These are phyloP conservation scores for Leccinum ponderosum DNA, from an alignment of 1,284 basidiomycete species.

Conservation along the genomic window DNA sequence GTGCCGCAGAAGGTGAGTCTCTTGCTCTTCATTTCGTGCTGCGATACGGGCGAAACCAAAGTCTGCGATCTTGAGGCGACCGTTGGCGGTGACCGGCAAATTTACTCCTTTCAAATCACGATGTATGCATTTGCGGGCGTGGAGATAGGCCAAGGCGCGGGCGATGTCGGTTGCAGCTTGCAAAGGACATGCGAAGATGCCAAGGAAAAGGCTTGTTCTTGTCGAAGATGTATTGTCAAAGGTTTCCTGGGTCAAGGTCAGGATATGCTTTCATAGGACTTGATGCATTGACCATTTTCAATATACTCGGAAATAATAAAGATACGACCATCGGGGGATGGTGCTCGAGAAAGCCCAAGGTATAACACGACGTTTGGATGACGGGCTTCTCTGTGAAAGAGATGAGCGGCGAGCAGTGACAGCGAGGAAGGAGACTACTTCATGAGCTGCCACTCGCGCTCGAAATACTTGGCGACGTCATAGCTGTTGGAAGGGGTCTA, in stretches of 20 bases:
- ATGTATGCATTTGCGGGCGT: conserved; percentile 87
- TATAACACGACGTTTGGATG: conserved; percentile 95
- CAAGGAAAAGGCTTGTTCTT: conserved; percentile 82
- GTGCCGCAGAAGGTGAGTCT: conserved; percentile 96
- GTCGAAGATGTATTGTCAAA: conserved; percentile 85
- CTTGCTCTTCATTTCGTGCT: conserved; percentile 85
- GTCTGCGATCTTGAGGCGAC: conserved; percentile 94
- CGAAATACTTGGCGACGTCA: conserved; percentile 96
- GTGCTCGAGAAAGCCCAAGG: conserved; percentile 89
- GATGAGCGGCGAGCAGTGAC: conserved; percentile 6
- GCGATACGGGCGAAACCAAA: conserved; percentile 96
- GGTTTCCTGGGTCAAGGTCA: conserved; percentile 53
- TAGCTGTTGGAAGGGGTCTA: conserved; percentile 75
- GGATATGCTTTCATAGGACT: not conserved
- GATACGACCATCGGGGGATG: conserved; percentile 78
- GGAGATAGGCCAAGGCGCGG: conserved; percentile 94
- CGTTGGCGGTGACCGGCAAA: conserved; percentile 90
- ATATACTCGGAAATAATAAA: conserved; percentile 92
- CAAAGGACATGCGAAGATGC: conserved; percentile 90
- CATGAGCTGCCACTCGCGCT: conserved; percentile 96
- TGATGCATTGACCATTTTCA: conserved; percentile 55
- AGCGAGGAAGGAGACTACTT: conserved; percentile 45
- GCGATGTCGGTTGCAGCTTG: conserved; percentile 91
- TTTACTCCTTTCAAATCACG: conserved; percentile 97
- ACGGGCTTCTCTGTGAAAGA: conserved; percentile 60